Evolutionary conservation across 2,329 filamentous ascomycete species (phyloP), one percentile per base, ranked within the genome.

Genomic region (Hymenoscyphus salicellus): DNA sequence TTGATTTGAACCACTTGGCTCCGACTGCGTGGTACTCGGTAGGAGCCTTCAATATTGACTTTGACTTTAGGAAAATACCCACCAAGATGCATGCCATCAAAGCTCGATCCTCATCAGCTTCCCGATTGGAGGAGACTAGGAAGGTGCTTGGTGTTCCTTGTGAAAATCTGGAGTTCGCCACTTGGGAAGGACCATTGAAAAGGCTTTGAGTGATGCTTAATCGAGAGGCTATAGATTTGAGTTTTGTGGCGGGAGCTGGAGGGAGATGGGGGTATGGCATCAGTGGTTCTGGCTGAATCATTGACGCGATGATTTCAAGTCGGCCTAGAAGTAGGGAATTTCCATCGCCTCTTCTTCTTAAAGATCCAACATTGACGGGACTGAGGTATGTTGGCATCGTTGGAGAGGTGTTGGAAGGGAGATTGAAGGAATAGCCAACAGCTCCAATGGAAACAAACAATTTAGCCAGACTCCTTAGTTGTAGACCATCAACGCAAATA

Each of bases 201-300:
- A 49, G 43, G 11, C 43, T n/a, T 14, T 6, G 6, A n/a, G 17
- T 49, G 43, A 52, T 26, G 46, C 46, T 52, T 52, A 11, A 16
- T 26, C 1, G 16, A 46, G 46, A 16, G 8, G 46, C 46, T 52
- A 52, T 23, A 26, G 26, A 23, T 23, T 26, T 52, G 20, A 52
- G 20, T 28, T 52, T 20, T 23, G 20, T 52, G 46, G 46, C 23
- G 23, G 46, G 23, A 52, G 20, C 11, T 46, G 2, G n/a, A 23
- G 43, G 43, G n/a, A 23, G 41, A 8, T 8, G 43, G 43, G 56
- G 38, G 43, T 43, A 38, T 43, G 57, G 10, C 33, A 59, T 43
- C 11, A 36, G 11, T 41, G 30, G 56, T n/a, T 58, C 36, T 59
- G 33, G 36, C 57, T 59, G 57, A 41, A 59, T 59, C 20, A 41